A percentile compares a stretch with the other conserved stretches of the same genome.
Conservation (phyloP, 768 basidiomycete genomes). For the Leucogyrophana mollusca region DNA sequence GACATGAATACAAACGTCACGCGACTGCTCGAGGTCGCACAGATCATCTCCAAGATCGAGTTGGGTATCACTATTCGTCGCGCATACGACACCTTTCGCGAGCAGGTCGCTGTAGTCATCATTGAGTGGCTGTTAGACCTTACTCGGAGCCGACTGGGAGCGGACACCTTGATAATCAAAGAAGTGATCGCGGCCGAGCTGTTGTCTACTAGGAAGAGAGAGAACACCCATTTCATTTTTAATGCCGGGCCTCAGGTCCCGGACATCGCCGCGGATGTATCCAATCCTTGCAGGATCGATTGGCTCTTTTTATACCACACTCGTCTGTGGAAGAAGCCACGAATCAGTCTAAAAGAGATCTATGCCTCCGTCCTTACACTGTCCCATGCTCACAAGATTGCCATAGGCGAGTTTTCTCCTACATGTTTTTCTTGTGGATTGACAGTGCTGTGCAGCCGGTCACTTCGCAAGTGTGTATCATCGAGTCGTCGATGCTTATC, state of each 20-base stretch:
- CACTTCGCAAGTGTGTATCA: constrained; percentile 87
- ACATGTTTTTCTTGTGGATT: not conserved
- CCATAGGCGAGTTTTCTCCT: constrained; percentile 58
- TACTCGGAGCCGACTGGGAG: constrained; percentile 66
- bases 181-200: constrained; percentile 74
- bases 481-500: constrained; percentile 80
- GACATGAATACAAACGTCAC: constrained; percentile 59
- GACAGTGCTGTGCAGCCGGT: constrained; percentile 49
- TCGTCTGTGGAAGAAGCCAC: constrained; percentile 80
- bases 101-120: constrained; percentile 79
- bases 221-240: constrained; percentile 43
- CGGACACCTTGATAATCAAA: constrained; percentile 64
- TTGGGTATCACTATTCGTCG: constrained; percentile 87
- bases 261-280: constrained; percentile 37
- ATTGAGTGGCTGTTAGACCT: constrained; percentile 86
- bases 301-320: constrained; percentile 81
- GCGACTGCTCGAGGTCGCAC: constrained; percentile 73
- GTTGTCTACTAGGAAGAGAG: constrained; percentile 57
- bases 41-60: constrained; percentile 82
- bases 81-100: constrained; percentile 85
- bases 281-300: constrained; percentile 64
- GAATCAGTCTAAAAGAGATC: constrained; percentile 78
- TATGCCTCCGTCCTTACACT: constrained; percentile 74
- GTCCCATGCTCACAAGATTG: constrained; percentile 71
- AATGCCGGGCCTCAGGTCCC: constrained; percentile 35